Conservation (phyloP, 768 basidiomycete genomes). For the Mycena haematopus region DNA sequence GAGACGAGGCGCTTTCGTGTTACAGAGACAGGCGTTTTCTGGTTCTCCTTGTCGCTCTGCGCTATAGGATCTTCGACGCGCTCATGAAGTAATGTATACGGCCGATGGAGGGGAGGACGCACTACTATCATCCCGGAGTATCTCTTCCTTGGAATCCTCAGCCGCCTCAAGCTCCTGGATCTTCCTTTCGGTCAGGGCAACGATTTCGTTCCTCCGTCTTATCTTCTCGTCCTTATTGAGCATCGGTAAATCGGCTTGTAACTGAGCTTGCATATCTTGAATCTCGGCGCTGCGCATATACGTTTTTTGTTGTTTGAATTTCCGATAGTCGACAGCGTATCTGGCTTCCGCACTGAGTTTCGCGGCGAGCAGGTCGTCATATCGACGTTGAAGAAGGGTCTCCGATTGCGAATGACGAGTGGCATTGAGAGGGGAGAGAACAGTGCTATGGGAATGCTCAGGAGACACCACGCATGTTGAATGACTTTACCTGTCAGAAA, state of each 20-base stretch:
- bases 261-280: slow-evolving; percentile 7
- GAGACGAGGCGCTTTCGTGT: slow-evolving; percentile 5
- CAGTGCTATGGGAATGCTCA: not conserved
- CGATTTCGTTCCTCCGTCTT: slow-evolving; percentile 10
- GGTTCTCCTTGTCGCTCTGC: slow-evolving; percentile 27
- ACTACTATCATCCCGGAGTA: not conserved
- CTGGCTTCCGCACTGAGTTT: slow-evolving; percentile 23
- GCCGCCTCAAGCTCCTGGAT: slow-evolving; percentile 4
- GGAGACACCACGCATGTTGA: not conserved
- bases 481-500: slow-evolving; percentile 8
- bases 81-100: not conserved
- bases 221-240: slow-evolving; percentile 18
- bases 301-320: not conserved
- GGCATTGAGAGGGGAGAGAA: slow-evolving; percentile 2
- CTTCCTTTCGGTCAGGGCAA: slow-evolving; percentile 3
- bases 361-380: slow-evolving; percentile 15
- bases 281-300: slow-evolving; percentile 12
- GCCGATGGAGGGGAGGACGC: not conserved
- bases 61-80: not conserved
- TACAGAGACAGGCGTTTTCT: slow-evolving; percentile 15
- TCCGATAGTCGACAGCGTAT: slow-evolving; percentile 23
- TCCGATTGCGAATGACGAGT: not conserved
- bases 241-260: not conserved
- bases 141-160: slow-evolving; percentile 3
- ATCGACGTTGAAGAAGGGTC: slow-evolving; percentile 14